phyloP scores from a whole-genome alignment of 768 basidiomycete genomes.

The Chalciporus pseudorubinellus region DNA sequence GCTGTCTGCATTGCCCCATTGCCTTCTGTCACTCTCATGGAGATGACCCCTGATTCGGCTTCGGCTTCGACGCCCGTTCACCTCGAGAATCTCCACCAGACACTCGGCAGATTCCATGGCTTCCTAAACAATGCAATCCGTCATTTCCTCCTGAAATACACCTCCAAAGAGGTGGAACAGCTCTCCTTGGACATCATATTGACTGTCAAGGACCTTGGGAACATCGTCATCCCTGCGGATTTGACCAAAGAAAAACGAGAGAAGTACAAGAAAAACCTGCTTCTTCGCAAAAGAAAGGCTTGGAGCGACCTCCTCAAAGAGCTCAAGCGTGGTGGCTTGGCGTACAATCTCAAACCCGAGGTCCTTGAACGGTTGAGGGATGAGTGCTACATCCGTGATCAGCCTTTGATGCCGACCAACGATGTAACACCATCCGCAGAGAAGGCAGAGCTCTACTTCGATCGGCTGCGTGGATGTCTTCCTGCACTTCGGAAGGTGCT shows the following conservation, averaged over 20 bases:
- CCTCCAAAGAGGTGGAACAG: conserved; percentile 48
- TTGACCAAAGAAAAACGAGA: conserved; percentile 48
- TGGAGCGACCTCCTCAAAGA: conserved; percentile 91
- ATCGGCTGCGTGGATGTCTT: conserved; percentile 60
- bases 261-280: conserved; percentile 68
- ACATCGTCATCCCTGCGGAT: conserved; percentile 40
- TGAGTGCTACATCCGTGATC: conserved; percentile 64
- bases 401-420: conserved; percentile 39
- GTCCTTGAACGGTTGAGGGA: conserved; percentile 55
- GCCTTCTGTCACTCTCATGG: conserved; percentile 1
- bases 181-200: conserved; percentile 62
- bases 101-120: conserved; percentile 47
- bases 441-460: conserved; percentile 63
- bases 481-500: conserved; percentile 63
- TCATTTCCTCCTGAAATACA: conserved; percentile 39
- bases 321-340: conserved; percentile 74
- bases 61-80: conserved; percentile 30
- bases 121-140: conserved; percentile 44
- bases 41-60: conserved; percentile 1
- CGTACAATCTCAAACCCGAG: conserved; percentile 69
- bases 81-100: conserved; percentile 48
- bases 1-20: background rate
- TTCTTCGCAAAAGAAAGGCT: conserved; percentile 83
- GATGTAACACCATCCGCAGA: conserved; percentile 25
- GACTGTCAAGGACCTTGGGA: conserved; percentile 56